phyloP scores from a whole-genome alignment of 129 eudicot genomes.

The Kitagawia praeruptora region DNA sequence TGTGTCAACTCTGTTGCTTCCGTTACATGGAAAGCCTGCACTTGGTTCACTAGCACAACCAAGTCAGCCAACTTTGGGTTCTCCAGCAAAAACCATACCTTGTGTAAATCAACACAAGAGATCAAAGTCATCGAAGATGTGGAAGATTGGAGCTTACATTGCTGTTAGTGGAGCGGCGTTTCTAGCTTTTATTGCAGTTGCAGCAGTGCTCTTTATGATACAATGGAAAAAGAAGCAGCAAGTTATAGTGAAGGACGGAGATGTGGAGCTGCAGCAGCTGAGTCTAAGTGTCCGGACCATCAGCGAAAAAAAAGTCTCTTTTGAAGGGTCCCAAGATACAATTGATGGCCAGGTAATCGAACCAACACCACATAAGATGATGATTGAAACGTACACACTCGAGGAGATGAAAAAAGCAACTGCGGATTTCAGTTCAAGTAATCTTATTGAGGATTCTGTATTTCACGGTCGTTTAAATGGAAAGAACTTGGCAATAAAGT shows the following conservation, averaged over 20 bases:
- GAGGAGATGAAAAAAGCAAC: constrained; percentile 70
- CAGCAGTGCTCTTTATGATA: constrained; percentile 23
- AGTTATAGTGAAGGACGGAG: constrained; percentile 22
- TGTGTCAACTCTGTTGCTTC: constrained; percentile 33
- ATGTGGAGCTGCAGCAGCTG: constrained; percentile 64
- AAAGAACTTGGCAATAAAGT: constrained; percentile 53
- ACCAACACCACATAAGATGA: constrained; percentile 39
- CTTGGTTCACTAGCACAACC: constrained; percentile 25
- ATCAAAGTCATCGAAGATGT: constrained; percentile 23
- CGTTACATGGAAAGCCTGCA: constrained; percentile 24
- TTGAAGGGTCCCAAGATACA: constrained; percentile 65
- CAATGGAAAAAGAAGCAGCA: constrained; percentile 22
- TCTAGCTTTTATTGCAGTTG: constrained; percentile 27
- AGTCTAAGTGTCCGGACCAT: constrained; percentile 67
- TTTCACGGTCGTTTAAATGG: constrained; percentile 76
- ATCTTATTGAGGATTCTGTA: constrained; percentile 68
- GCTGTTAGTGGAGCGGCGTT: constrained; percentile 36
- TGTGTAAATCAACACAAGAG: constrained; percentile 12
- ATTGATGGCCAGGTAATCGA: constrained; percentile 43
- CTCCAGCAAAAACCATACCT: constrained; percentile 17
- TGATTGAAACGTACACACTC: constrained; percentile 46
- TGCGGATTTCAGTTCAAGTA: constrained; percentile 45
- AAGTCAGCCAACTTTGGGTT: constrained; percentile 21
- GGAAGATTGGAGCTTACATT: constrained; percentile 32
- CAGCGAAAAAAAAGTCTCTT: constrained; percentile 73